Conservation (phyloP, 495 filamentous ascomycete species). For the Penicillium turbatum region DNA sequence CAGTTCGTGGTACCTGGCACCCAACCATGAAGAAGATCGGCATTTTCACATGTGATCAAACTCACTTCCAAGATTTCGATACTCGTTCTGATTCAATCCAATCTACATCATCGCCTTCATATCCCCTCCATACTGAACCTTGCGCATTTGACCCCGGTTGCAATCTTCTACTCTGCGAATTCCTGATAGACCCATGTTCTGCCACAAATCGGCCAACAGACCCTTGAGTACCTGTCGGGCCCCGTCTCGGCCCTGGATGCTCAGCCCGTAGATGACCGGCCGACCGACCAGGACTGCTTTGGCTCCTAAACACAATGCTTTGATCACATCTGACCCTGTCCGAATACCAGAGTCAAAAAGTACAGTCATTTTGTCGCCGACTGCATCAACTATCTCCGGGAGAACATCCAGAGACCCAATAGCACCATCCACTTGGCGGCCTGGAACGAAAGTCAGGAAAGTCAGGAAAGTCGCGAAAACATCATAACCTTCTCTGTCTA, state of each 20-base stretch:
- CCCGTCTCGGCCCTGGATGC: constrained; percentile 52
- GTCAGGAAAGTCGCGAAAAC: background rate
- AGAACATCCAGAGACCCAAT: constrained; percentile 61
- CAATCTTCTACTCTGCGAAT: constrained; percentile 52
- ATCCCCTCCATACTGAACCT: constrained; percentile 52
- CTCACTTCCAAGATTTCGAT: background rate
- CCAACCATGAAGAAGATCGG: background rate
- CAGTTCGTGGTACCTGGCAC: background rate
- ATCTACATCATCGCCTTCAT: constrained; percentile 39
- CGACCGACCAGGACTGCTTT: constrained; percentile 84
- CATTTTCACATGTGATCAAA: constrained; percentile 21
- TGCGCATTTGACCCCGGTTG: constrained; percentile 47
- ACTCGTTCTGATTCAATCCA: background rate
- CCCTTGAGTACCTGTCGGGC: constrained; percentile 54
- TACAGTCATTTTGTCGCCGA: constrained; percentile 51
- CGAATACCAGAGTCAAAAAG: constrained; percentile 65
- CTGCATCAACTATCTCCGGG: constrained; percentile 57
- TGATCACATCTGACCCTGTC: constrained; percentile 63
- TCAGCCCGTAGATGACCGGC: constrained; percentile 83
- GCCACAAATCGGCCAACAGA: constrained; percentile 57
- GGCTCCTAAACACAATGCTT: constrained; percentile 83
- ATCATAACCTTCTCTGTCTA: background rate
- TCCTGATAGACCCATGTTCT: constrained; percentile 55
- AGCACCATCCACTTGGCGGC: constrained; percentile 64
- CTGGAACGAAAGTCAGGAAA: constrained; percentile 19